Base-by-base conservation (phyloP, 2,329 filamentous ascomycete species). In the Apiospora rasikravindrae region DNA sequence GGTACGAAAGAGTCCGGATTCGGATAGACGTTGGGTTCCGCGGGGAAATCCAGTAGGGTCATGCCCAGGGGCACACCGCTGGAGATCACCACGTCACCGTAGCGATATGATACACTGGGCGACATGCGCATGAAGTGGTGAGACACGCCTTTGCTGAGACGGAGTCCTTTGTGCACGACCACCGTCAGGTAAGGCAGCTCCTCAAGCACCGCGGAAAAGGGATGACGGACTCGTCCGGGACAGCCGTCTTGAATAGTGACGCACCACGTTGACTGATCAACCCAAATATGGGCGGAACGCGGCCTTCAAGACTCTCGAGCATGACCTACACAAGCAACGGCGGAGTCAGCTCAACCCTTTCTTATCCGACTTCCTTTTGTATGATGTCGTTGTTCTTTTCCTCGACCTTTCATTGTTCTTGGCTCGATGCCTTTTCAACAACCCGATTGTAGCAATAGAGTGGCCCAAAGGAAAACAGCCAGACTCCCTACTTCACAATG, bases 91-190 rank as follows among this genome's bases (percentile, higher is more conserved):
- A 61, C 37, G 8, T 69, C 69, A 2, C 61, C 69, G 42, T 71
- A 71, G 1, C 10, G 33, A 29, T 66, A 64, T 0, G 77, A 71
- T 1, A 71, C 74, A 22, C 80, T 76, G 2, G 80, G 78, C 1
- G 75, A 80, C 70, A 76, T 79, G 71, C 75, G 83, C 73, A 42
- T 75, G 75, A 75, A 80, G 42, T 76, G 76, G 73, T 14, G 74
- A 71, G 78, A 71, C 0, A 83, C 78, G 0, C 82, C 83, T n/a
- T 80, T 81, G 22, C 82, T 81, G 2, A 86, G 69, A 8, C 84
- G 81, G 0, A 86, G 49, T 0, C 74, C 75, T 70, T 83, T 81
- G 2, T 79, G 75, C 40, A 83, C 77, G 7, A 80, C 73, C 1
- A 81, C 82, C 4, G 73, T 73, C 22, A 84, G 76, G 69, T 78